Percentiles rank a stretch among this genome's conserved stretches.
Evolutionary conservation across 208 protist species (phyloP).

Genomic region (Leishmania amazonensis): DNA sequence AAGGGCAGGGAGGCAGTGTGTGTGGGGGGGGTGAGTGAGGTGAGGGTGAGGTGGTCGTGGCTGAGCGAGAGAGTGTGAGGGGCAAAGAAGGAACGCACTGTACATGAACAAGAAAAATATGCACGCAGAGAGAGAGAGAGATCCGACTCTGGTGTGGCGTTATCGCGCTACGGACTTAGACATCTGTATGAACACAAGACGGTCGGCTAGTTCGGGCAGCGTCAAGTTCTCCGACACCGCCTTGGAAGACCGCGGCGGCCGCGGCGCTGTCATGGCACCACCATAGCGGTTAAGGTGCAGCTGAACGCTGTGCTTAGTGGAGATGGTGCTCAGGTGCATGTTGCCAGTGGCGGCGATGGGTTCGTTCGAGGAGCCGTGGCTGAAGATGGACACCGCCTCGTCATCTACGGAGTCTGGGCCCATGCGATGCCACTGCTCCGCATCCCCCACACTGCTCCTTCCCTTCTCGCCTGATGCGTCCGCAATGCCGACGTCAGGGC

Average conservation of each 20-base stretch:
- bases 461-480: neutral
- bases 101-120: neutral
- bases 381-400: conserved; percentile 69
- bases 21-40: neutral
- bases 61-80: neutral
- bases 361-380: conserved; percentile 71
- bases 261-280: conserved; percentile 43
- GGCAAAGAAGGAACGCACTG: neutral
- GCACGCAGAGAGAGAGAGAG: neutral
- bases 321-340: conserved; percentile 50
- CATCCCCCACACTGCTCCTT: neutral
- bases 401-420: neutral
- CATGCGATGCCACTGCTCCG: neutral
- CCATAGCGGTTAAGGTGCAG: conserved; percentile 49
- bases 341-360: conserved; percentile 71
- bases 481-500: neutral
- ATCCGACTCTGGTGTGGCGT: neutral
- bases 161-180: neutral
- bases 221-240: conserved; percentile 31
- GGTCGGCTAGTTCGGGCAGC: conserved; percentile 54
- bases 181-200: conserved; percentile 58
- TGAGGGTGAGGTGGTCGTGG: neutral
- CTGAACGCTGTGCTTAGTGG: conserved; percentile 57
- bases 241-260: neutral
- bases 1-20: neutral